These are phyloP conservation scores for Mycena vitilis DNA, from an alignment of 768 basidiomycete species.

Conservation along the genomic window DNA sequence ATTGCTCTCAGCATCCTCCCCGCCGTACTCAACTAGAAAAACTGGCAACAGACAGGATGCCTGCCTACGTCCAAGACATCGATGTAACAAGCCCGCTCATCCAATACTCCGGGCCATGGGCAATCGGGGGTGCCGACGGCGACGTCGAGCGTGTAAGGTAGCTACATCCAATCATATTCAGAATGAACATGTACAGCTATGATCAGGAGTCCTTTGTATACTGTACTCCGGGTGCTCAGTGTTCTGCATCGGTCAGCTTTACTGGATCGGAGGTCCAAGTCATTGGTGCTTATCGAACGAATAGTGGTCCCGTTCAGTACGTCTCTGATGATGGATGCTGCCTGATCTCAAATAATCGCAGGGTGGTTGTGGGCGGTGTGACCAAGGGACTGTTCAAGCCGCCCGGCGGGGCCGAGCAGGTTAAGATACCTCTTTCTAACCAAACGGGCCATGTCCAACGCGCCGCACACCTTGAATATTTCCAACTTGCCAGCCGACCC, in stretches of 20 bases:
- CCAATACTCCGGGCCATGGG: slow-evolving; percentile 15
- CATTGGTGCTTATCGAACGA: slow-evolving; percentile 7
- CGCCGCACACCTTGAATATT: slow-evolving; percentile 6
- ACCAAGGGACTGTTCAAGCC: background rate
- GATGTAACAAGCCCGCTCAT: slow-evolving; percentile 23
- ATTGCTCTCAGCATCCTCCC: no score
- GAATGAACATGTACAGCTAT: background rate
- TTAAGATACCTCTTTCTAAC: slow-evolving; percentile 26
- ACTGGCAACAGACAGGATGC: background rate
- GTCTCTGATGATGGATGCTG: background rate
- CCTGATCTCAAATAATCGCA: no score
- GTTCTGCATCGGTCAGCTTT: slow-evolving; percentile 14
- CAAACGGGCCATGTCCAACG: background rate
- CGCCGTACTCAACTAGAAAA: no score
- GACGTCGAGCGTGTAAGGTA: slow-evolving; percentile 1
- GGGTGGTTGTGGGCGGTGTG: no score
- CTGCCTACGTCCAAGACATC: slow-evolving; percentile 6
- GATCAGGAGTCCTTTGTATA: slow-evolving; percentile 13
- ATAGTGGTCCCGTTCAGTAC: slow-evolving; percentile 4
- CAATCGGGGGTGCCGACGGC: slow-evolving; percentile 7
- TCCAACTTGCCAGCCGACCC: background rate
- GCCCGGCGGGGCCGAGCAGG: background rate
- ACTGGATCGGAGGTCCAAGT: slow-evolving; percentile 26
- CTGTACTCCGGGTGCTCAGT: background rate
- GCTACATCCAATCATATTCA: background rate